phyloP scores from a whole-genome alignment of 2,329 filamentous ascomycete species.

The Graphilbum fragrans region DNA sequence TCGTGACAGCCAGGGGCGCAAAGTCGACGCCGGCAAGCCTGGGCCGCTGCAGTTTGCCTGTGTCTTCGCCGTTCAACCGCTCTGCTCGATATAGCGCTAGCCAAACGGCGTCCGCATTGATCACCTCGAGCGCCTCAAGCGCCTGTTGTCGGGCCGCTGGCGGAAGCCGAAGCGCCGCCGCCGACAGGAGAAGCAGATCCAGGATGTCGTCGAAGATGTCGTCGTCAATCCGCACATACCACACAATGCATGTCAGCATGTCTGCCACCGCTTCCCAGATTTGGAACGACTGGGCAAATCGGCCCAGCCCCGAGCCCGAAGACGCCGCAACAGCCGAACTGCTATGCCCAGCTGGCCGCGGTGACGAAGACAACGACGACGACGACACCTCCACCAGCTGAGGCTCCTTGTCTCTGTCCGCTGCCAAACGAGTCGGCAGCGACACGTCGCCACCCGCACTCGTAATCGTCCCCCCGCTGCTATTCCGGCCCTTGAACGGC shows the following conservation, averaged over 20 bases:
- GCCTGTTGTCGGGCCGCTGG: conserved; percentile 34
- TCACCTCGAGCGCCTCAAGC: conserved; percentile 42
- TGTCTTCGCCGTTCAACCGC: conserved; percentile 18
- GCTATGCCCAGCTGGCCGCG: not conserved
- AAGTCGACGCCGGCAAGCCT: conserved; percentile 5
- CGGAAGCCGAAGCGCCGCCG: conserved; percentile 20
- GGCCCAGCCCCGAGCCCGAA: conserved; percentile 30
- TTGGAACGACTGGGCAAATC: conserved; percentile 48
- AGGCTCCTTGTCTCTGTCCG: not conserved
- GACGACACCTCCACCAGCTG: not conserved
- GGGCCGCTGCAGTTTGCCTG: conserved; percentile 17
- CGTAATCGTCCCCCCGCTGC: not conserved
- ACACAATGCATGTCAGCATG: conserved; percentile 48
- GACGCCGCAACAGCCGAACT: not conserved
- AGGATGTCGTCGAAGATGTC: conserved; percentile 61
- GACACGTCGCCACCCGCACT: not conserved
- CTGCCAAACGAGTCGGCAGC: not conserved
- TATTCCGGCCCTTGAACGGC: not conserved
- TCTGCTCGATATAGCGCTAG: conserved; percentile 33
- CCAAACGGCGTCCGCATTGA: conserved; percentile 72
- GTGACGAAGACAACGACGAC: not conserved
- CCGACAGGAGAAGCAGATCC: conserved; percentile 41
- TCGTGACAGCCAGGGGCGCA: not conserved
- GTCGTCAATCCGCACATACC: conserved; percentile 52
- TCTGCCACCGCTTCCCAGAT: conserved; percentile 51